Base-by-base conservation (phyloP, 108 stramenopile species). In the Nitzschia sp. region DNA sequence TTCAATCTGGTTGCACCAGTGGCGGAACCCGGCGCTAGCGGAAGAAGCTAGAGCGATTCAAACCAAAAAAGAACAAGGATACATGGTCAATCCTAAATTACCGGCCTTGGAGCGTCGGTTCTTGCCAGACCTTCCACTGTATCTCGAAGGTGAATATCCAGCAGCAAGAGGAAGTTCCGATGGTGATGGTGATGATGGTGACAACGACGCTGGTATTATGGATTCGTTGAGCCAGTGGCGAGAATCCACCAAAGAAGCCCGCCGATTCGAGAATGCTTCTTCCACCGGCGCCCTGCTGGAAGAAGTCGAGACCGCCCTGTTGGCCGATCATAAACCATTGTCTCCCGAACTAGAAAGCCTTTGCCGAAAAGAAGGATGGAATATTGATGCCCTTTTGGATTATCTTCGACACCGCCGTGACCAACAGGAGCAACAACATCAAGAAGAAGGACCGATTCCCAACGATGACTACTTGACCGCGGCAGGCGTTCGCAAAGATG, bases 81-180 rank as follows among this genome's bases (percentile, higher is more conserved):
- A 73, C 17, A 63, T 36, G 45, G 64, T 82, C 44, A 63, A 73
- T 50, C 45, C 33, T 3, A 38, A 70, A 36, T 48, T 82, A 19
- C 76, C 81, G n/a, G 53, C 59, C 13, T 55, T 70, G 35, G 81
- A 82, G 60, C 72, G 81, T 8, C 68, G 77, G 6, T 77, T 73
- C 47, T 38, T 82, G 6, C 60, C 62, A 17, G 53, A 72, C 72
- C 11, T 58, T 28, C 35, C 52, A 56, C 8, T 32, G 19, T 4
- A 31, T n/a, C 0, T 50, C 30, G 38, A 30, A 58, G 29, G 25
- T 8, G 28, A 58, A 30, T 30, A 58, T 58, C 32, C 32, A 21
- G 19, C 50, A 5, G 52, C 19, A 16, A 8, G n/a, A n/a, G n/a
- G n/a, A n/a, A n/a, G n/a, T n/a, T n/a, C n/a, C n/a, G n/a, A 55